Percentiles rank a stretch among this genome's conserved stretches.
Conservation (phyloP, 352 stramenopile species). For the Phytophthora ohioensis region DNA sequence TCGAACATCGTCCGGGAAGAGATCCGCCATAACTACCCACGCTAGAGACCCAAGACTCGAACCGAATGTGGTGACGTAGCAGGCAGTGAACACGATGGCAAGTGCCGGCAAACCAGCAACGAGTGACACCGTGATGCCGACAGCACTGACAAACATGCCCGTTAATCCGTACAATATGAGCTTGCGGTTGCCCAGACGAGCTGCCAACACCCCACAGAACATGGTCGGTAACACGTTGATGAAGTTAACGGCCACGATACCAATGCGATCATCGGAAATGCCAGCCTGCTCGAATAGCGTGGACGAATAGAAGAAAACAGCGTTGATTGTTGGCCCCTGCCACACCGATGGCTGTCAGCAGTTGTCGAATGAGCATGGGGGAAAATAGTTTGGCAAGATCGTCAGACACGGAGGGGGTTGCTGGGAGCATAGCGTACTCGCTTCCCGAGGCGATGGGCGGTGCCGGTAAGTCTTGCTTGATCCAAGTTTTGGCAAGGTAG, state of each 20-base stretch:
- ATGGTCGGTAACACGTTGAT: slow-evolving; percentile 45
- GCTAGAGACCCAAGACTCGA: slow-evolving; percentile 57
- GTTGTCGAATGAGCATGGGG: slow-evolving; percentile 22
- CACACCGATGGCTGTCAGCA: slow-evolving; percentile 19
- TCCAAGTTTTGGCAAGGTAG: slow-evolving; percentile 16
- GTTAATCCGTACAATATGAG: slow-evolving; percentile 38
- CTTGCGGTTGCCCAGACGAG: slow-evolving; percentile 34
- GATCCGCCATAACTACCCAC: slow-evolving; percentile 50
- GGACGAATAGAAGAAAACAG: slow-evolving; percentile 50
- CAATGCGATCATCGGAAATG: slow-evolving; percentile 57
- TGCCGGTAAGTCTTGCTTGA: slow-evolving; percentile 4
- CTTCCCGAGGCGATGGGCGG: not conserved
- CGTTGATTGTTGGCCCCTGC: slow-evolving; percentile 22
- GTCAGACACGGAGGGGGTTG: not conserved
- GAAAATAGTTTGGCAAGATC: slow-evolving; percentile 23
- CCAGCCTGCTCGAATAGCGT: slow-evolving; percentile 43
- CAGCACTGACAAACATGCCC: slow-evolving; percentile 35
- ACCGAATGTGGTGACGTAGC: slow-evolving; percentile 48
- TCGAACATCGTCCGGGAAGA: slow-evolving; percentile 60
- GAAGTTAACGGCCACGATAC: slow-evolving; percentile 34
- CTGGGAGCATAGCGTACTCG: not conserved
- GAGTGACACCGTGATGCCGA: slow-evolving; percentile 58
- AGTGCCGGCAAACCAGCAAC: slow-evolving; percentile 35
- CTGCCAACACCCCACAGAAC: slow-evolving; percentile 14
- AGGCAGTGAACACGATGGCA: slow-evolving; percentile 52